phyloP scores from a whole-genome alignment of 1,284 basidiomycete genomes.

The Ustilago shanxiensis region DNA sequence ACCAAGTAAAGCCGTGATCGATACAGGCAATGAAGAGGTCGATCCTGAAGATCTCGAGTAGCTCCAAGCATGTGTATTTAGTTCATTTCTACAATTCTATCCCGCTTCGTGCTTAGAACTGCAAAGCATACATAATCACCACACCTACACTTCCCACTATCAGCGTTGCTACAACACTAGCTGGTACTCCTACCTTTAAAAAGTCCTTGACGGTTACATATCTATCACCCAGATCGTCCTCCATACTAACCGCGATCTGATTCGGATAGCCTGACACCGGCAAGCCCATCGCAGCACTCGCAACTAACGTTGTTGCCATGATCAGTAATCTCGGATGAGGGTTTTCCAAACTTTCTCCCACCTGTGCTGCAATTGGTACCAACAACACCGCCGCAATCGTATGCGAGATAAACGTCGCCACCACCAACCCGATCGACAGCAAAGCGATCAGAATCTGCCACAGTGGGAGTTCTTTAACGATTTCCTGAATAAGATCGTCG shows the following conservation, averaged over 20 bases:
- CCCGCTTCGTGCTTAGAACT: slow-evolving; percentile 39
- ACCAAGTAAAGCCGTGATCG: slow-evolving; percentile 49
- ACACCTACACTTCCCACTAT: slow-evolving; percentile 68
- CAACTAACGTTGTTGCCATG: slow-evolving; percentile 83
- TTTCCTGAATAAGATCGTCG: slow-evolving; percentile 75
- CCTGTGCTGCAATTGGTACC: slow-evolving; percentile 93
- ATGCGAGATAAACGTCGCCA: slow-evolving; percentile 72
- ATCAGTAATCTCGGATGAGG: slow-evolving; percentile 67
- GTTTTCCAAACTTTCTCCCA: slow-evolving; percentile 79
- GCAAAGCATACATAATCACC: slow-evolving; percentile 59
- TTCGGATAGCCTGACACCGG: slow-evolving; percentile 98
- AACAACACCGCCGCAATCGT: slow-evolving; percentile 91
- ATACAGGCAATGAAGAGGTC: slow-evolving; percentile 44
- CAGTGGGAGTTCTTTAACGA: slow-evolving; percentile 80
- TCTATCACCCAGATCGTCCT: slow-evolving; percentile 91
- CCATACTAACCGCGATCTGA: slow-evolving; percentile 79
- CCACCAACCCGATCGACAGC: slow-evolving; percentile 85
- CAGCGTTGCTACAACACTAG: slow-evolving; percentile 85
- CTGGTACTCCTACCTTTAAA: slow-evolving; percentile 90
- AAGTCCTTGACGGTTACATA: slow-evolving; percentile 77
- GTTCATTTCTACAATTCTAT: too few species aligned
- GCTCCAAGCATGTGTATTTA: too few species aligned
- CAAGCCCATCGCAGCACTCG: slow-evolving; percentile 97
- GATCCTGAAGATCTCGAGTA: slow-evolving; percentile 41
- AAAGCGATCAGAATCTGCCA: slow-evolving; percentile 88